These are phyloP conservation scores for Fraxinus ornus DNA, from an alignment of 305 asterid genomes.

Conservation along the genomic window DNA sequence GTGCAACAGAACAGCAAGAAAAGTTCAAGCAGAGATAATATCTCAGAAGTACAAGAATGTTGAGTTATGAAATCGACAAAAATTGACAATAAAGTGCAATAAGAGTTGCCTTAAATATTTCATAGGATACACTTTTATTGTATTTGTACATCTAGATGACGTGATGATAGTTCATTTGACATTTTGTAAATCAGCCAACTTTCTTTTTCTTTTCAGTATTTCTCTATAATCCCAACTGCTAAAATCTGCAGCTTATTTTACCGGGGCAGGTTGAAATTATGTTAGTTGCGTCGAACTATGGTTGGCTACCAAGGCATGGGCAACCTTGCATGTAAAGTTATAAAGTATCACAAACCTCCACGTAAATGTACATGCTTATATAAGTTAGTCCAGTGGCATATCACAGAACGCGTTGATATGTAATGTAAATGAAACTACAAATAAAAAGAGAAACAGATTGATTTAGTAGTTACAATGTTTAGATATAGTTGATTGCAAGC, in stretches of 20 bases:
- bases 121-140: not conserved
- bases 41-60: slow-evolving; percentile 90
- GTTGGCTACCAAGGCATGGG: not conserved
- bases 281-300: not conserved
- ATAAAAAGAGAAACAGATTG: not conserved
- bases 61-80: slow-evolving; percentile 53
- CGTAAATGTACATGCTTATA: not conserved
- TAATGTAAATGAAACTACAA: not conserved
- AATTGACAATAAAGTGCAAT: slow-evolving; percentile 23
- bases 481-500: not conserved
- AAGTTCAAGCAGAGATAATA: slow-evolving; percentile 88
- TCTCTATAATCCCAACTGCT: not conserved
- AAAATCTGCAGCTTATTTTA: not conserved
- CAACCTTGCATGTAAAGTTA: not conserved
- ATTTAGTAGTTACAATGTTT: not conserved
- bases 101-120: slow-evolving; percentile 4
- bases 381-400: not conserved
- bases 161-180: slow-evolving; percentile 13
- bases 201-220: not conserved
- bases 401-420: not conserved
- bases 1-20: slow-evolving; percentile 95
- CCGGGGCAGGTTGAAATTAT: not conserved
- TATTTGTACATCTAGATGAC: slow-evolving; percentile 1
- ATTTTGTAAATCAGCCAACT: slow-evolving; percentile 7
- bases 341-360: not conserved